Evolutionary conservation across 805 yeast genomes (phyloP).

Genomic region (Pichia manshurica): DNA sequence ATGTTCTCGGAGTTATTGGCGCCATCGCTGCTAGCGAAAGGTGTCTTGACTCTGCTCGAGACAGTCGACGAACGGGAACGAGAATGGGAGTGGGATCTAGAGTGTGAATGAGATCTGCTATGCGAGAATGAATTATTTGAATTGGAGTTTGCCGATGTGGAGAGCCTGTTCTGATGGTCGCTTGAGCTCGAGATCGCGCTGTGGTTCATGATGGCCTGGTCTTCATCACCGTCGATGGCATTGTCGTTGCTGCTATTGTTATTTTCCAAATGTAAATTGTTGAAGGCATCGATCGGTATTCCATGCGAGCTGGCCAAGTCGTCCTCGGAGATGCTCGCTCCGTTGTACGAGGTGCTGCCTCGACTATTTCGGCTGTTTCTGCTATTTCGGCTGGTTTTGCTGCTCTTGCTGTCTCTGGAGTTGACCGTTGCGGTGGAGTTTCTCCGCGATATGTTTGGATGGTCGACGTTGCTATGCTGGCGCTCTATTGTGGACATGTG

Average conservation of each 20-base stretch:
- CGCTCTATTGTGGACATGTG: constrained; percentile 13
- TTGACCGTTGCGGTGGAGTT: constrained; percentile 17
- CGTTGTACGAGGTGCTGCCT: neutral
- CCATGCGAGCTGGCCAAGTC: constrained; percentile 3
- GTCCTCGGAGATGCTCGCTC: neutral
- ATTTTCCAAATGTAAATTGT: neutral
- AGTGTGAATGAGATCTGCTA: neutral
- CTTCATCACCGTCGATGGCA: too few relatives aligned
- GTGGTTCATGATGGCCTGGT: too few relatives aligned
- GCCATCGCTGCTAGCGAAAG: neutral
- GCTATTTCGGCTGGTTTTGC: constrained; percentile 6
- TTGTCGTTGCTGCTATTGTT: too few relatives aligned
- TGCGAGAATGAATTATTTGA: neutral
- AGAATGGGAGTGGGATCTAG: neutral
- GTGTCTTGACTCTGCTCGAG: constrained; percentile 12
- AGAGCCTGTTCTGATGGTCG: neutral
- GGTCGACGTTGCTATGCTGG: constrained; percentile 12
- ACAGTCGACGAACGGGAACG: constrained; percentile 9
- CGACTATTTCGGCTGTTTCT: constrained; percentile 9
- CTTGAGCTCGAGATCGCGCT: neutral
- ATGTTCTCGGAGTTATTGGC: neutral
- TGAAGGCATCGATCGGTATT: constrained; percentile 9
- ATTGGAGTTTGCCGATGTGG: neutral
- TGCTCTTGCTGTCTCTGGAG: constrained; percentile 9
- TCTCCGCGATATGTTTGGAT: constrained; percentile 18